Evolutionary conservation across 2,329 filamentous ascomycete genomes (phyloP).

Genomic region (Lojkania enalia): DNA sequence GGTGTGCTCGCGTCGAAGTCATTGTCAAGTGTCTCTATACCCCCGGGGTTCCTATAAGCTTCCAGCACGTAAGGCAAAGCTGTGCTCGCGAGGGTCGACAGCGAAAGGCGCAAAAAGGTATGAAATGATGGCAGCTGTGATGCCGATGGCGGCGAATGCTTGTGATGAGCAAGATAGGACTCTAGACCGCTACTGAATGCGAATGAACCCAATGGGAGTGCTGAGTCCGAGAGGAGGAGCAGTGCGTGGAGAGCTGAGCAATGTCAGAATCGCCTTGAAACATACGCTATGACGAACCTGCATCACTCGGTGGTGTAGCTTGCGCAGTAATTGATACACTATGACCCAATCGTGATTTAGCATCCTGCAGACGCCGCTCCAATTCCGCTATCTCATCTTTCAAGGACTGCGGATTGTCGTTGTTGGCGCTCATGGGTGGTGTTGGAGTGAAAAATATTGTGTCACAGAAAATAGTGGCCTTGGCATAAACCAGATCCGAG

Average conservation of each 20-base stretch:
- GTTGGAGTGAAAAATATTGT: conserved; percentile 9
- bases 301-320: conserved; percentile 18
- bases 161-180: conserved; percentile 75
- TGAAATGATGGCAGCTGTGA: conserved; percentile 56
- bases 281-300: conserved; percentile 18
- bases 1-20: conserved; percentile 74
- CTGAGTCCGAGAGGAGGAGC: conserved; percentile 78
- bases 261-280: conserved; percentile 9
- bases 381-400: conserved; percentile 62
- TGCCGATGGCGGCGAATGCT: conserved; percentile 33
- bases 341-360: conserved; percentile 52
- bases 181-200: conserved; percentile 83
- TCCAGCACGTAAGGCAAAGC: conserved; percentile 75
- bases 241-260: conserved; percentile 64
- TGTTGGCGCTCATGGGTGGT: conserved; percentile 31
- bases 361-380: conserved; percentile 55
- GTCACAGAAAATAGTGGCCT: too few species aligned
- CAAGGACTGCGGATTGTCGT: conserved; percentile 33
- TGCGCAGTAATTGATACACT: conserved; percentile 18
- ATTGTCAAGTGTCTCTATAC: conserved; percentile 68
- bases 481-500: too few species aligned
- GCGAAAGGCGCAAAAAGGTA: conserved; percentile 69
- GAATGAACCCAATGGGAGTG: conserved; percentile 81
- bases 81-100: conserved; percentile 71
- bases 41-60: conserved; percentile 60